Base-by-base conservation (phyloP, 2,329 filamentous ascomycete genomes). In the Mycocentrospora acerina region DNA sequence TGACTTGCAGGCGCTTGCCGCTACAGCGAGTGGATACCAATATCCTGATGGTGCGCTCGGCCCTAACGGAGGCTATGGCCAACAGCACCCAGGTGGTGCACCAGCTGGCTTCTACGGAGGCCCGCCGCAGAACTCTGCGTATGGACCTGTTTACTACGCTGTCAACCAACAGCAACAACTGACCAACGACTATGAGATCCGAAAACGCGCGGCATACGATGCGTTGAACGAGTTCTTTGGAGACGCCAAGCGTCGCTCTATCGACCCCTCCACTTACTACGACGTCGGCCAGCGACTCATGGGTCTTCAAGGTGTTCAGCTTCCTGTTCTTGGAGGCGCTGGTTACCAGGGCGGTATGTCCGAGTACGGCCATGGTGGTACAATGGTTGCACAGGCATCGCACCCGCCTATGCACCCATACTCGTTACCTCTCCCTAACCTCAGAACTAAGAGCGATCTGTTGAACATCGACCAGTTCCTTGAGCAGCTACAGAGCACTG, bases 171-270 rank as follows among this genome's bases (percentile, higher is more conserved):
- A 81, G 66, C 82, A 83, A 55, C 85, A 86, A 61, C 75, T 86
- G 45, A 78, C 78, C 48, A 84, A 85, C 60, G 70, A 76, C 9
- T 81, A 85, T 59, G 88, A 91, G 60, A 79, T 82, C 53, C 82
- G 87, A 60, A 93, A 91, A 73, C 88, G 90, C 35, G 73, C 71
- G 46, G 82, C 82, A n/a, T 88, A 85, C 54, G 90, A 96, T 60
- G 86, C 88, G 42, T 75, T 96, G 43, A 91, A 95, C 62, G 89
- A 95, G 65, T 95, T 97, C 73, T 95, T 97, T 53, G 88, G 87
- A 53, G 89, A 88, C 64, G 83, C 90, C 54, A 97, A 96, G 77
- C 88, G 90, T 58, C 86, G 90, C 60, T 83, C 90, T 57, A 86
- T 97, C 53, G 89, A 97, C 64, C 87, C 90, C 3, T 79, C 79